These are phyloP conservation scores for Phytophthora lateralis DNA, from an alignment of 352 stramenopile genomes.

Conservation along the genomic window DNA sequence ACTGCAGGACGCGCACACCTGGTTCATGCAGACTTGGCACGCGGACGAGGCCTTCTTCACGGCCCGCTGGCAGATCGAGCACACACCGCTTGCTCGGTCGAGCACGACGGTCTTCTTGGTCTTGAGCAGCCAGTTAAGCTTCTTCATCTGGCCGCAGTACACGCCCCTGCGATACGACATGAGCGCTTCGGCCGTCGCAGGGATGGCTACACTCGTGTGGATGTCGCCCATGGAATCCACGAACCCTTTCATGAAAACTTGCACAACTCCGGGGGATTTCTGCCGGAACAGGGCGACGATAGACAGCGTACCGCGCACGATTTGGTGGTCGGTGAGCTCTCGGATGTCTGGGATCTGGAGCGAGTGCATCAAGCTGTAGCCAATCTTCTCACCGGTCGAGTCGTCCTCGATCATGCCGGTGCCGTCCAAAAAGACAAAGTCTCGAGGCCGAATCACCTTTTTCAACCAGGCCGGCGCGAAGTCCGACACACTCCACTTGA, in stretches of 20 bases:
- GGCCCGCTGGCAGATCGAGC: slow-evolving; percentile 23
- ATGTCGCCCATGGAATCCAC: slow-evolving; percentile 46
- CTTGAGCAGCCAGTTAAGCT: slow-evolving; percentile 46
- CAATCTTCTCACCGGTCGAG: slow-evolving; percentile 42
- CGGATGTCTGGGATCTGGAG: slow-evolving; percentile 43
- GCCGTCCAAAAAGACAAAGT: slow-evolving; percentile 64
- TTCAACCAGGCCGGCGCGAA: slow-evolving; percentile 29
- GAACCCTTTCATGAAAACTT: slow-evolving; percentile 49
- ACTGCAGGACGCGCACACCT: slow-evolving; percentile 33
- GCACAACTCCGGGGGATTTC: slow-evolving; percentile 25
- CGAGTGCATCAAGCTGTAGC: slow-evolving; percentile 62
- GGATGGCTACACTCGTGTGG: slow-evolving; percentile 35
- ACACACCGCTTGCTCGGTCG: slow-evolving; percentile 20
- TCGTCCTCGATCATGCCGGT: slow-evolving; percentile 42
- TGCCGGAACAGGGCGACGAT: slow-evolving; percentile 43
- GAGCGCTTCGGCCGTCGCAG: slow-evolving; percentile 35
- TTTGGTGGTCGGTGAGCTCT: slow-evolving; percentile 41
- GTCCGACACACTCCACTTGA: slow-evolving; percentile 68
- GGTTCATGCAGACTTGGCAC: slow-evolving; percentile 46
- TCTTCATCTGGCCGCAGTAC: slow-evolving; percentile 51
- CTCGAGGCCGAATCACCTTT: slow-evolving; percentile 47
- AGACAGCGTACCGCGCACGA: slow-evolving; percentile 45
- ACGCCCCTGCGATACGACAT: slow-evolving; percentile 45
- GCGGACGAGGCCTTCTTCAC: slow-evolving; percentile 20
- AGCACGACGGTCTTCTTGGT: slow-evolving; percentile 42